Base-by-base conservation (phyloP, 345 rosid species). In the Lumnitzera racemosa region DNA sequence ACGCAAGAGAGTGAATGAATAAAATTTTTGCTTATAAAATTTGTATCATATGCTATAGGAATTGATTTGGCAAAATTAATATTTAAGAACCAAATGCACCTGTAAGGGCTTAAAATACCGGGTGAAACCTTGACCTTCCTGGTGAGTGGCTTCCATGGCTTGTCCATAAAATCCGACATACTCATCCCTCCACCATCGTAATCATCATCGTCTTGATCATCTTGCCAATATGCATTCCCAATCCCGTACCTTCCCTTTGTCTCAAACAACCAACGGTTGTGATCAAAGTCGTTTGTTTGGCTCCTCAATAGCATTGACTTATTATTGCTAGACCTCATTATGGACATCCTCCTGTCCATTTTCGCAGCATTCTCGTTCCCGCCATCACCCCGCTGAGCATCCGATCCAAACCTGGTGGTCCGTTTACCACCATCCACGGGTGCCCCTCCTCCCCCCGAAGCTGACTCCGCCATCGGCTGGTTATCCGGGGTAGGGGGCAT, bases 401-500 rank as follows among this genome's bases (percentile, higher is more conserved):
- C 71, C 14, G 72, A 20, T n/a, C 67, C 65, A 24, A 81, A 67
- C 48, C 81, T 67, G 5, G 72, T 71, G 0, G 67, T n/a, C 13
- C 47, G 16, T 13, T 77, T 59, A 13, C 52, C 58, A 9, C 52
- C 58, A 50, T 1, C 67, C 14, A 29, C 67, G 27, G 24, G 70
- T 62, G 23, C 72, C 83, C 23, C 68, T 15, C 61, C 81, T 78
- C 24, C 79, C 58, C 12, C 69, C 78, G 0, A 78, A 62, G 9
- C 57, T 31, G 25, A 69, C 66, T 15, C 72, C 63, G 75, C 79
- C 46, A 71, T 78, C 3, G 96, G 98, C 51, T 89, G 98, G 78
- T 91, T 91, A 56, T 91, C 98, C 0, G 98, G 98, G 1, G 98
- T 91, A 0, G 98, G 95, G 6, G 98, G 98, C 95, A 91, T 73